These are phyloP conservation scores for Mycena rosella DNA, from an alignment of 768 basidiomycete genomes.

Conservation along the genomic window DNA sequence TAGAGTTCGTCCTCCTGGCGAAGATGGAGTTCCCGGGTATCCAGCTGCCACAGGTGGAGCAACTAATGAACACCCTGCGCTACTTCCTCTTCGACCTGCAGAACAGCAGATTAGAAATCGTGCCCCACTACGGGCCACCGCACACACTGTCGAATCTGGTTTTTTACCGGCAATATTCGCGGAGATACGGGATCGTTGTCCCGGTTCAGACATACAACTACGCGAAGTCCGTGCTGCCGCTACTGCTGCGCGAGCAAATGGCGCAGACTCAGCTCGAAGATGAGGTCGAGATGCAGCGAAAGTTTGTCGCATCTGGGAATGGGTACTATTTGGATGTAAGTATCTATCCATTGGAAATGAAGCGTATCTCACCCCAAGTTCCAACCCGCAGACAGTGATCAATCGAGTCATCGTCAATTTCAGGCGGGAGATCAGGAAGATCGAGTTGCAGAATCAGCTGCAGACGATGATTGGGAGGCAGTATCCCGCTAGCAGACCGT, in stretches of 20 bases:
- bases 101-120: conserved; percentile 21
- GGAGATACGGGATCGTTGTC: conserved; percentile 5
- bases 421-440: conserved; percentile 16
- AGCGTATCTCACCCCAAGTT: not conserved
- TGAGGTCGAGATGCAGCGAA: conserved; percentile 27
- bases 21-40: conserved; percentile 20
- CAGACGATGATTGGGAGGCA: not conserved
- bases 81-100: conserved; percentile 34
- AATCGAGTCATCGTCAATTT: conserved; percentile 27
- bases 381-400: not conserved
- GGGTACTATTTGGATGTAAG: conserved; percentile 30
- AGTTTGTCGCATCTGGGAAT: conserved; percentile 13
- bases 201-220: conserved; percentile 19
- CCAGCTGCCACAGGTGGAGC: conserved; percentile 7
- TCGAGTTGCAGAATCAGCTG: conserved; percentile 16
- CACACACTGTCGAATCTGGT: conserved; percentile 32
- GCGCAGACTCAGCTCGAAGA: conserved; percentile 23
- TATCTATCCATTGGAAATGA: not conserved
- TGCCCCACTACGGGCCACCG: conserved; percentile 23
- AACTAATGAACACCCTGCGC: conserved; percentile 28
- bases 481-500: not conserved
- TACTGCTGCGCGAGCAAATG: not conserved
- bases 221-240: conserved; percentile 1
- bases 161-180: conserved; percentile 22
- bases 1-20: conserved; percentile 18